Percentiles rank a stretch among this genome's conserved stretches.
Evolutionary conservation across 2,329 filamentous ascomycete genomes (phyloP).

Genomic region (Sordariomycetes sp.): DNA sequence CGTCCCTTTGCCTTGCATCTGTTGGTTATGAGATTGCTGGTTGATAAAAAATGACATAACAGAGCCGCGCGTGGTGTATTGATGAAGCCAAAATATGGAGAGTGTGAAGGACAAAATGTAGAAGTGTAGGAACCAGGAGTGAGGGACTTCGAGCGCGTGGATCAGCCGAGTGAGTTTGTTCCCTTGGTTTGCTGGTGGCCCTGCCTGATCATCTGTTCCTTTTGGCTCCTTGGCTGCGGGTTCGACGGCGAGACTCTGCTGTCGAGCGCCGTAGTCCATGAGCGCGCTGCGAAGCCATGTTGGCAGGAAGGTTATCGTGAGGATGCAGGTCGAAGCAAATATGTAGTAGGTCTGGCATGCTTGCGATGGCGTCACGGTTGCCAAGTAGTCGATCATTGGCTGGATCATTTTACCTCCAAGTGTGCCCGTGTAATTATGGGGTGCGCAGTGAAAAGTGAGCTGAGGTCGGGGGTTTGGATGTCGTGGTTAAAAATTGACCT

Average conservation of each 20-base stretch:
- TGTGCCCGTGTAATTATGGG: no score
- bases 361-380: constrained; percentile 14
- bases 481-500: no score
- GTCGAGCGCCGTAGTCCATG: constrained; percentile 41
- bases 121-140: constrained; percentile 84
- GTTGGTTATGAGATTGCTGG: constrained; percentile 8
- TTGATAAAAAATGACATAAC: constrained; percentile 39
- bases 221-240: not conserved
- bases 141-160: constrained; percentile 55
- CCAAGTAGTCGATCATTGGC: not conserved
- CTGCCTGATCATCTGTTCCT: constrained; percentile 6
- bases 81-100: constrained; percentile 65
- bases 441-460: no score
- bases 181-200: no score
- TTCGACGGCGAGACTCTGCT: constrained; percentile 8
- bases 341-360: constrained; percentile 39
- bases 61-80: constrained; percentile 47
- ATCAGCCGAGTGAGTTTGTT: constrained; percentile 17
- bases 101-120: constrained; percentile 64
- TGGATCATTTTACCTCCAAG: not conserved
- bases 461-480: no score
- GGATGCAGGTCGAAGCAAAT: constrained; percentile 27
- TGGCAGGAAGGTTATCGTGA: constrained; percentile 34
- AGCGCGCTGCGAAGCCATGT: constrained; percentile 31
- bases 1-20: constrained; percentile 29